A percentile compares a stretch with the other conserved stretches of the same genome.
Conservation (phyloP, 2,329 filamentous ascomycete species). For the Fusarium ambrosium region DNA sequence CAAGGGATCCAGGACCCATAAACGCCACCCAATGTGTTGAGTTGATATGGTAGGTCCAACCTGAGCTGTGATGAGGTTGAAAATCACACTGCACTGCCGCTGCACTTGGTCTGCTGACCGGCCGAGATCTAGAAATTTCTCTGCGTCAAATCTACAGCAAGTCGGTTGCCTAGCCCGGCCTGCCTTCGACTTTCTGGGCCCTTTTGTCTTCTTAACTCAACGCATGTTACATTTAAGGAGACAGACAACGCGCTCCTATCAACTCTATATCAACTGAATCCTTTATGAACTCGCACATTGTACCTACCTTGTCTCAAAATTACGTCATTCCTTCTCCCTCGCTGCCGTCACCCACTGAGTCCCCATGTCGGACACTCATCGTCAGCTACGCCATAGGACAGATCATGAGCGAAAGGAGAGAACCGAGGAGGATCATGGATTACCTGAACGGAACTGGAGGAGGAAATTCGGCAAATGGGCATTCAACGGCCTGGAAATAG, state of each 20-base stretch:
- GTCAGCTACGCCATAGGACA: neutral
- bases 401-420: neutral
- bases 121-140: neutral
- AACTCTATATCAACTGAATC: neutral
- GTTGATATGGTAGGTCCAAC: neutral
- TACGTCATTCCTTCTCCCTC: neutral
- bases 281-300: neutral
- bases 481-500: neutral
- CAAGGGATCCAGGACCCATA: neutral
- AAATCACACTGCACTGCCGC: too few species aligned
- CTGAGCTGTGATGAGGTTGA: too few species aligned
- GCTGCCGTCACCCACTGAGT: neutral
- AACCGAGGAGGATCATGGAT: neutral
- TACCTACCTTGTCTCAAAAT: neutral
- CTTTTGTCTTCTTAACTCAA: neutral
- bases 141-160: too few species aligned
- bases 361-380: neutral
- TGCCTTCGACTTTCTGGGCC: neutral
- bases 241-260: neutral
- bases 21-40: neutral
- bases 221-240: neutral
- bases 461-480: neutral
- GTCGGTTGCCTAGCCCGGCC: too few species aligned
- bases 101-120: neutral
- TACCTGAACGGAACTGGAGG: neutral